Evolutionary conservation across 495 filamentous ascomycete species (phyloP).

Genomic region (Thermothielavioides terrestris): DNA sequence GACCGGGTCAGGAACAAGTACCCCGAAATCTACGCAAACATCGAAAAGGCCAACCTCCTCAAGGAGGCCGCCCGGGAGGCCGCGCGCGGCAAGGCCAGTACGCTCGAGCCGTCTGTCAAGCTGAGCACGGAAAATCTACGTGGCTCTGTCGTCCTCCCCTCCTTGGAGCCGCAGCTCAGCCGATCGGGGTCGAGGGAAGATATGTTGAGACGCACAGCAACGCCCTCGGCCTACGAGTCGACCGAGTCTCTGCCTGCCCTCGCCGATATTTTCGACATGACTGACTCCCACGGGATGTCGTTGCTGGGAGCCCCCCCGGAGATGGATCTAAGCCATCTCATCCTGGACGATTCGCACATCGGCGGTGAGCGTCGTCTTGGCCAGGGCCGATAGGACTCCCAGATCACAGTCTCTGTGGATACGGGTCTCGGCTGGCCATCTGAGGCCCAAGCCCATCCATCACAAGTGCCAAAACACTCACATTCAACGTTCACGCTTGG

Average conservation of each 20-base stretch:
- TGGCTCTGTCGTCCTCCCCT: conserved; percentile 17
- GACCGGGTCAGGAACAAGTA: conserved; percentile 77
- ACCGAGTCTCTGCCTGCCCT: conserved; percentile 24
- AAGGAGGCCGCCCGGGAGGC: conserved; percentile 25
- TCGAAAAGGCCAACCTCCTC: conserved; percentile 48
- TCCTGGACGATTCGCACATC: conserved; percentile 34
- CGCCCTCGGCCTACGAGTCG: conserved; percentile 21
- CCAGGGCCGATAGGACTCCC: background rate
- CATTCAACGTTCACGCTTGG: too few species aligned
- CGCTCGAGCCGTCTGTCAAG: conserved; percentile 36
- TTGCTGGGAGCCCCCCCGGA: conserved; percentile 23
- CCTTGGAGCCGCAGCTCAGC: conserved; percentile 31
- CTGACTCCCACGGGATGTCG: conserved; percentile 16
- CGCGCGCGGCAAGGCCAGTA: conserved; percentile 9
- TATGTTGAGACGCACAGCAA: conserved; percentile 26
- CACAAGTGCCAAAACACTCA: too few species aligned
- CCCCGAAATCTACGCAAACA: conserved; percentile 47
- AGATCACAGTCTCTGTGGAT: background rate
- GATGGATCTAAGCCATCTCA: conserved; percentile 43
- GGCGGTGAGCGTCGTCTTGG: background rate
- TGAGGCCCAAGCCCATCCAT: too few species aligned
- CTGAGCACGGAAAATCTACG: conserved; percentile 29
- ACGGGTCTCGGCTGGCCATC: background rate
- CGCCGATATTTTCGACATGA: conserved; percentile 18
- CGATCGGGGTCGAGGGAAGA: conserved; percentile 36